These are phyloP conservation scores for Neopestalotiopsis sp. DNA, from an alignment of 2,329 filamentous ascomycete genomes.

Conservation along the genomic window DNA sequence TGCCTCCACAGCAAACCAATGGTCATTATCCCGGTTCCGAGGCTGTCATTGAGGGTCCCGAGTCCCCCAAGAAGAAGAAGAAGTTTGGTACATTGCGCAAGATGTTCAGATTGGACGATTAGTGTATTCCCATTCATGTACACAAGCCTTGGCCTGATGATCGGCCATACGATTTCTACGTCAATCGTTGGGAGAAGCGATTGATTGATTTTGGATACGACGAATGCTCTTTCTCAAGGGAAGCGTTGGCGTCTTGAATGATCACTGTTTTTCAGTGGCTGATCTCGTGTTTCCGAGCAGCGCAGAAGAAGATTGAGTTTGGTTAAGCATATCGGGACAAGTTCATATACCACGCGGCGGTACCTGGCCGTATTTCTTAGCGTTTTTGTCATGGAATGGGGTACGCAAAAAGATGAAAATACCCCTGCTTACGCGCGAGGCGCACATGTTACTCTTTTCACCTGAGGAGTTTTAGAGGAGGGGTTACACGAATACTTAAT, in stretches of 20 bases:
- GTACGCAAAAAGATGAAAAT: not conserved
- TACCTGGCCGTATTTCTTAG: not conserved
- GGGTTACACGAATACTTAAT: not conserved
- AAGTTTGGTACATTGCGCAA: constrained; percentile 70
- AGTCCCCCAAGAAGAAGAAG: constrained; percentile 56
- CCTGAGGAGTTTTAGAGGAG: not conserved
- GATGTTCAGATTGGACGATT: constrained; percentile 63
- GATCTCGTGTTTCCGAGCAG: not conserved
- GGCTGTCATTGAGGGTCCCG: constrained; percentile 22
- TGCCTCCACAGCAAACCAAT: constrained; percentile 42
- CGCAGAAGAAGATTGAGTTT: not conserved
- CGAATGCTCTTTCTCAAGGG: not conserved
- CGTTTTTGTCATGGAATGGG: not conserved
- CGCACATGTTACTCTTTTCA: not conserved
- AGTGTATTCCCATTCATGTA: constrained; percentile 25
- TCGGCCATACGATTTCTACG: not conserved
- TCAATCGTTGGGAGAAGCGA: not conserved
- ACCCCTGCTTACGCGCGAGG: not conserved
- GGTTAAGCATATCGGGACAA: not conserved
- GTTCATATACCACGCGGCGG: not conserved
- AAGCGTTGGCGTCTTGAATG: no score
- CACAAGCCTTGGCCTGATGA: not conserved
- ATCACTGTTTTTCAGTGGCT: no score
- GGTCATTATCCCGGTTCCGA: constrained; percentile 36
- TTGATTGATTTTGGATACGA: not conserved